A percentile compares a stretch with the other conserved stretches of the same genome.
phyloP scores from a whole-genome alignment of 176 grass and related monocot species.

The Secale cereale region DNA sequence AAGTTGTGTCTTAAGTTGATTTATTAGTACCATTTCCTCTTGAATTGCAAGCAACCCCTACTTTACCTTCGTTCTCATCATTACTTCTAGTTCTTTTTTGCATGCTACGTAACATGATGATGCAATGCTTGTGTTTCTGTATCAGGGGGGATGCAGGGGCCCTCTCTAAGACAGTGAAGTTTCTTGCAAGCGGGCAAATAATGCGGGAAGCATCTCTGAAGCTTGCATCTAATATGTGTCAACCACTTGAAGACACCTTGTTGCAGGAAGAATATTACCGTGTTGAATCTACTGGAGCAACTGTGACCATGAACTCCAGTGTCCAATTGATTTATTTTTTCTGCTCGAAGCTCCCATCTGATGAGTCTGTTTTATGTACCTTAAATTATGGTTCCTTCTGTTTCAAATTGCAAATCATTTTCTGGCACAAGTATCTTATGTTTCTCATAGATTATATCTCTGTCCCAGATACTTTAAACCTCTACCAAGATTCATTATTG shows the following conservation, averaged over 20 bases:
- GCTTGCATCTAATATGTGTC: slow-evolving; percentile 42
- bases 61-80: neutral
- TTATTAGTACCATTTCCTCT: neutral
- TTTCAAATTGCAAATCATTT: slow-evolving; percentile 8
- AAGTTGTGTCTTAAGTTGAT: neutral
- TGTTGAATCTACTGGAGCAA: slow-evolving; percentile 70
- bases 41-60: neutral
- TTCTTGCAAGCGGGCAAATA: slow-evolving; percentile 55
- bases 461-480: slow-evolving; percentile 67
- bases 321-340: slow-evolving; percentile 66
- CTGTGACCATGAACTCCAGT: slow-evolving; percentile 67
- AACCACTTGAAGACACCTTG: slow-evolving; percentile 41
- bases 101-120: neutral
- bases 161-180: slow-evolving; percentile 38
- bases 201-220: slow-evolving; percentile 73
- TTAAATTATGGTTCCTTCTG: slow-evolving; percentile 12
- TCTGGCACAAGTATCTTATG: neutral
- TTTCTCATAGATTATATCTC: slow-evolving; percentile 12
- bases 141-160: slow-evolving; percentile 51
- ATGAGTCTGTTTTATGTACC: slow-evolving; percentile 45
- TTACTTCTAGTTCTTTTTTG: neutral
- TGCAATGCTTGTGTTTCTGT: neutral
- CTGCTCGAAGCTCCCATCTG: slow-evolving; percentile 78
- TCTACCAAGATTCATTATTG: slow-evolving; percentile 54
- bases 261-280: slow-evolving; percentile 36